Base-by-base conservation (phyloP, 352 stramenopile species). In the Aphanomyces invadans region DNA sequence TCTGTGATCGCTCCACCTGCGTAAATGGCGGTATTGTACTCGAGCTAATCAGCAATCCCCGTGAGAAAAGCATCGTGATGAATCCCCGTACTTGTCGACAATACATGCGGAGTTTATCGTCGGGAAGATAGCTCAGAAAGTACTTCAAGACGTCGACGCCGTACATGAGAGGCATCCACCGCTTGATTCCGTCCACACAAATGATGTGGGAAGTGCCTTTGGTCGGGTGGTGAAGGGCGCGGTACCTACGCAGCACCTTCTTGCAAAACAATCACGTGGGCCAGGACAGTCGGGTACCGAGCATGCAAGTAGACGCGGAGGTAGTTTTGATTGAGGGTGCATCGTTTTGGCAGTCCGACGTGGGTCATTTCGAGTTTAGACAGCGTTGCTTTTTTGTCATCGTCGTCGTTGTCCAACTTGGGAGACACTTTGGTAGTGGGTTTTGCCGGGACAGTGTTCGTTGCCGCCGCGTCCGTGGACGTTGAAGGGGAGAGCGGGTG, bases 111-210 rank as follows among this genome's bases (percentile, higher is more conserved):
- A 83, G 68, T 2, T 38, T 69, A n/a, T 88, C 76, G 23, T 88
- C 80, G 0, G 77, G 68, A 0, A 91, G 46, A 42, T 81, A 87
- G 32, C 62, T 80, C 12, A 88, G 73, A 69, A 80, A 88, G 80
- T 80, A 91, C 28, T 79, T 81, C 32, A 88, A 65, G 12, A 84
- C 49, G 3, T 52, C 54, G 48, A 91, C 78, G 0, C 74, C 79
- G 67, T 89, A 80, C 33, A 88, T 77, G 5, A 91, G 73, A 1
- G 79, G 65, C 3, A 91, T 75, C 82, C 82, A 91, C 56, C 75
- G 76, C 44, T 76, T 82, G 17, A 74, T 70, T 0, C 69, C 28
- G 33, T 88, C 78, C 1, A 84, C 68, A 55, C 85, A 76, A 12
- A 91, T 59, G 3, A 88, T 63, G 52, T 89, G 82, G 51, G 28